Evolutionary conservation across 2,329 filamentous ascomycete genomes (phyloP).

Genomic region (Venturia aucupariae): DNA sequence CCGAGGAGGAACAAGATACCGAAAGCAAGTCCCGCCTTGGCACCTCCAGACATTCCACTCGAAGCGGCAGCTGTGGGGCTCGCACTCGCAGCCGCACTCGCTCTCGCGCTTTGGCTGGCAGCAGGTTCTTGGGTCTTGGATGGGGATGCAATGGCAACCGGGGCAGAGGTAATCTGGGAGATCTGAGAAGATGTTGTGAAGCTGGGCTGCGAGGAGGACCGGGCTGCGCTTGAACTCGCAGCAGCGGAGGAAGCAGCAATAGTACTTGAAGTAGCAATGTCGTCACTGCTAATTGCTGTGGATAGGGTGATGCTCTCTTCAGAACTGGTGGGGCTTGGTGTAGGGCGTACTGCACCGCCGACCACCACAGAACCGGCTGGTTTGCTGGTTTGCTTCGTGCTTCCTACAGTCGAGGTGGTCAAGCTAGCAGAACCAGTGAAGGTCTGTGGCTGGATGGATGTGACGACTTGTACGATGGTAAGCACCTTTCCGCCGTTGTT

Average conservation of each 20-base stretch:
- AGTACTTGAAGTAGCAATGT: neutral
- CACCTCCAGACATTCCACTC: slow-evolving; percentile 35
- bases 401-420: slow-evolving; percentile 18
- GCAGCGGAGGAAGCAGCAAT: neutral
- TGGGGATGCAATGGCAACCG: neutral
- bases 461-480: slow-evolving; percentile 37
- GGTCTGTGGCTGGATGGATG: slow-evolving; percentile 44
- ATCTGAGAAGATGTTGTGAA: neutral
- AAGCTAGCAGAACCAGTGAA: slow-evolving; percentile 37
- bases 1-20: slow-evolving; percentile 65
- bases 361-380: neutral
- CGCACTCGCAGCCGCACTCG: slow-evolving; percentile 19
- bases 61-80: slow-evolving; percentile 16
- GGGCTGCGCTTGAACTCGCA: neutral
- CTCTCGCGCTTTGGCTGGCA: slow-evolving; percentile 17
- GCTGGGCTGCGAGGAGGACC: neutral
- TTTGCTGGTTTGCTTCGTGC: neutral
- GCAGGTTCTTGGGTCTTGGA: slow-evolving; percentile 1
- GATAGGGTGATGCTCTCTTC: neutral
- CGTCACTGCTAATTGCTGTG: neutral
- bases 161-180: neutral
- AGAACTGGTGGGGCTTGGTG: neutral
- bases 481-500: neutral
- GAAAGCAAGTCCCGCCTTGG: slow-evolving; percentile 76
- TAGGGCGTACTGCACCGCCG: slow-evolving; percentile 5